Evolutionary conservation across 2,329 filamentous ascomycete species (phyloP).

Genomic region (Hawksworthiomyces lignivorus): DNA sequence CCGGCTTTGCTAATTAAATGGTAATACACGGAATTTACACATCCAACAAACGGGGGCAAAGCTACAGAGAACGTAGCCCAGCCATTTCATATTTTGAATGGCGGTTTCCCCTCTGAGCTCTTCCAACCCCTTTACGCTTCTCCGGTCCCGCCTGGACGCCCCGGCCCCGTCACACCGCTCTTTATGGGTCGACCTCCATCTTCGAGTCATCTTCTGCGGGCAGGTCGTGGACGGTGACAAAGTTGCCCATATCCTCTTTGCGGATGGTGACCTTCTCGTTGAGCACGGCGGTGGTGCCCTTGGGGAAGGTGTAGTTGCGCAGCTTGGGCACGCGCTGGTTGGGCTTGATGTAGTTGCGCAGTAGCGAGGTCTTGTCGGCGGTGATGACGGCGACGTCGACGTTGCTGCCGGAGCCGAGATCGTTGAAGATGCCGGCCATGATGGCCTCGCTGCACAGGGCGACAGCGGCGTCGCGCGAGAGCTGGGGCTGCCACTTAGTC

Average conservation of each 20-base stretch:
- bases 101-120: too few relatives aligned
- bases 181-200: slow-evolving; percentile 61
- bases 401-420: slow-evolving; percentile 92
- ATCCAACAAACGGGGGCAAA: not conserved
- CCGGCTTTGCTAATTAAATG: not conserved
- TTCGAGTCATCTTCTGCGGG: slow-evolving; percentile 49
- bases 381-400: slow-evolving; percentile 96
- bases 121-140: too few relatives aligned
- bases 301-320: slow-evolving; percentile 83
- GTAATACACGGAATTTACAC: slow-evolving; percentile 3
- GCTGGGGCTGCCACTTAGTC: slow-evolving; percentile 74
- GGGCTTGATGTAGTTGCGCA: slow-evolving; percentile 88
- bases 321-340: slow-evolving; percentile 89
- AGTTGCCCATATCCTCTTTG: slow-evolving; percentile 89
- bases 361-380: slow-evolving; percentile 84
- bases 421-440: slow-evolving; percentile 96
- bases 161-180: too few relatives aligned
- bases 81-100: too few relatives aligned
- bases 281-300: slow-evolving; percentile 89
- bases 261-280: slow-evolving; percentile 87
- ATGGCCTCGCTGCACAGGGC: slow-evolving; percentile 80
- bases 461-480: slow-evolving; percentile 75
- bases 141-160: too few relatives aligned
- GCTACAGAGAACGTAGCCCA: too few relatives aligned
- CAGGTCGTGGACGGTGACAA: slow-evolving; percentile 84